phyloP scores from a whole-genome alignment of 192 early-diverging fungal species.

The Lobosporangium transversale region DNA sequence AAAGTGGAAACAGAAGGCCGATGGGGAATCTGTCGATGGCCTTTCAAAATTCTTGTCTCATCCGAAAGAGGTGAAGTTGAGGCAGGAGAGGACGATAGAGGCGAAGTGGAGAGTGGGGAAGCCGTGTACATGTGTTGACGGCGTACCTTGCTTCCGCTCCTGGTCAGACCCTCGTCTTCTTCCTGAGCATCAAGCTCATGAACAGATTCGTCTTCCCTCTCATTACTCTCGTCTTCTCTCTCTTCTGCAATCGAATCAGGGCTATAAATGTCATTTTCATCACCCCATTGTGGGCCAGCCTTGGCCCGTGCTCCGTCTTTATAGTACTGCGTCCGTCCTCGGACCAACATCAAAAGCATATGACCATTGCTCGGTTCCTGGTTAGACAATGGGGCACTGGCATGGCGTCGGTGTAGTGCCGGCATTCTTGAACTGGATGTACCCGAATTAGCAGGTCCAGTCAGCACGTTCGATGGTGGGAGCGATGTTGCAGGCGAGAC shows the following conservation, averaged over 20 bases:
- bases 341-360: constrained; percentile 33
- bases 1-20: not conserved
- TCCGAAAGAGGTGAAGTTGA: not conserved
- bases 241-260: not conserved
- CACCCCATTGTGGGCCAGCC: constrained; percentile 14
- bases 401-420: not conserved
- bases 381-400: not conserved
- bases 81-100: constrained; percentile 1
- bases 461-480: too few relatives aligned
- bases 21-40: not conserved
- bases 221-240: constrained; percentile 6
- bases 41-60: too few relatives aligned
- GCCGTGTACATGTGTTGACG: too few relatives aligned
- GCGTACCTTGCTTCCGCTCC: too few relatives aligned
- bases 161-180: too few relatives aligned
- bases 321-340: constrained; percentile 31
- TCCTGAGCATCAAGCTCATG: too few relatives aligned
- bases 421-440: not conserved
- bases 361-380: constrained; percentile 13
- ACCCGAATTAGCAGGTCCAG: not conserved
- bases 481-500: too few relatives aligned
- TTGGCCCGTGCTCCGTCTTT: constrained; percentile 27
- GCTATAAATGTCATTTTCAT: not conserved
- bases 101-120: not conserved
- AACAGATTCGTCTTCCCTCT: not conserved